Evolutionary conservation across 2,329 filamentous ascomycete species (phyloP).

Genomic region (Xylaria multiplex): DNA sequence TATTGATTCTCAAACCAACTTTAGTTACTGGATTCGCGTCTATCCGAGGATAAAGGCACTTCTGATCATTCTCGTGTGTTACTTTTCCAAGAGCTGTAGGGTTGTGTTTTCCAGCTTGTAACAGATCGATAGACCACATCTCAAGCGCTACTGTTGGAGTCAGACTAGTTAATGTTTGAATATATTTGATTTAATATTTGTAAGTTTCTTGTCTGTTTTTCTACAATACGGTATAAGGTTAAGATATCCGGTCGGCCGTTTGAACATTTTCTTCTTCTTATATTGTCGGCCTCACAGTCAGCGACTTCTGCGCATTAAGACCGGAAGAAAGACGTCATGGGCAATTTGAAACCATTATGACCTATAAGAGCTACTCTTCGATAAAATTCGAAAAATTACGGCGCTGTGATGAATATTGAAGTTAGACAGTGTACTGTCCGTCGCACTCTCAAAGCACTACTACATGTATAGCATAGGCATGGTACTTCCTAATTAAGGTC

Average conservation of each 20-base stretch:
- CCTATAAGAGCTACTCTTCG: background rate
- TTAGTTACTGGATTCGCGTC: constrained; percentile 11
- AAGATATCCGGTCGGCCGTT: constrained; percentile 3
- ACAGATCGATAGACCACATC: constrained; percentile 22
- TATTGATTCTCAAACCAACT: background rate
- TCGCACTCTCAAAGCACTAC: background rate
- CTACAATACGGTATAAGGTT: constrained; percentile 14
- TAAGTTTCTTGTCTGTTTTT: background rate
- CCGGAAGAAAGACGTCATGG: background rate
- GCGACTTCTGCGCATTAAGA: background rate
- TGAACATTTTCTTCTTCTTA: constrained; percentile 12
- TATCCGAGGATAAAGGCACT: constrained; percentile 1
- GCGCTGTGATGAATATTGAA: background rate
- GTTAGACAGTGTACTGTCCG: background rate
- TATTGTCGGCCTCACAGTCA: background rate
- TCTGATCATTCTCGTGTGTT: constrained; percentile 5
- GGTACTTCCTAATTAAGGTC: constrained; percentile 9
- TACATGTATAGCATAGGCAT: background rate
- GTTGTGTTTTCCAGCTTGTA: background rate
- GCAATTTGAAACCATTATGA: background rate
- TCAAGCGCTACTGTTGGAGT: background rate
- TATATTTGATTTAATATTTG: constrained; percentile 4
- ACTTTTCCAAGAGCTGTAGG: background rate
- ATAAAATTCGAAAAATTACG: background rate
- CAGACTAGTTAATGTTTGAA: background rate